Base-by-base conservation (phyloP, 1,284 basidiomycete species). In the Rhodotorula sp. region DNA sequence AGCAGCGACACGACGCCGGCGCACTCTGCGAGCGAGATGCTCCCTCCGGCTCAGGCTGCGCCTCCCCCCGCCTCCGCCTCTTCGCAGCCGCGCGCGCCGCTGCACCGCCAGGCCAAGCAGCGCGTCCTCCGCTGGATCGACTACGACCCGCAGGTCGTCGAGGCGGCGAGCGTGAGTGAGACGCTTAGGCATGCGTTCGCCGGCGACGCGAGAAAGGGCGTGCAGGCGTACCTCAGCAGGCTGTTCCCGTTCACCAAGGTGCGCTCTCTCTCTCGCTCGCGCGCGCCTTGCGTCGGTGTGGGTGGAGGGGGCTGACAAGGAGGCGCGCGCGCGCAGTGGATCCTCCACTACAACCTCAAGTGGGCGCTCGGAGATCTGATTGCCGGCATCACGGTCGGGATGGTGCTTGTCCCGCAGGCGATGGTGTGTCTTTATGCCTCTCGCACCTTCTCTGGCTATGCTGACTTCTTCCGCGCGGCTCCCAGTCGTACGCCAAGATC, bases 401-500 rank as follows among this genome's bases (percentile, higher is more conserved):
- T 83, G 22, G 67, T 71, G 21, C 64, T 73, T 19, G 73, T 74
- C 4, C 73, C 71, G 6, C 74, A 71, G 54, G 51, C 60, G 10
- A 76, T 76, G 74, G 9, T 73, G 36, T 61, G 62, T 19, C 44
- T 4, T 44, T 3, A 8, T 19, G n/a, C n/a, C n/a, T n/a, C n/a
- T 62, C 21, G 13, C 37, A 29, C 3, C 17, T 10, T 15, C 46
- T 48, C 44, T 32, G 27, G 3, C 37, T 39, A n/a, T 29, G 34
- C 60, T 25, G 25, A 58, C 53, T 21, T 29, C 12, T 19, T 34
- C 34, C 37, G 15, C 48, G 36, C 15, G 6, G n/a, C 39, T 7
- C 34, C 6, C 62, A 63, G 62, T 63, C 53, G 25, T 87, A 87
- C 77, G 82, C 82, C 71, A 83, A 92, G 86, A 87, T 99, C 71